Percentiles rank a stretch among this genome's conserved stretches.
Evolutionary conservation across 2,329 filamentous ascomycete species (phyloP).

Genomic region (Zymoseptoria pseudotritici): DNA sequence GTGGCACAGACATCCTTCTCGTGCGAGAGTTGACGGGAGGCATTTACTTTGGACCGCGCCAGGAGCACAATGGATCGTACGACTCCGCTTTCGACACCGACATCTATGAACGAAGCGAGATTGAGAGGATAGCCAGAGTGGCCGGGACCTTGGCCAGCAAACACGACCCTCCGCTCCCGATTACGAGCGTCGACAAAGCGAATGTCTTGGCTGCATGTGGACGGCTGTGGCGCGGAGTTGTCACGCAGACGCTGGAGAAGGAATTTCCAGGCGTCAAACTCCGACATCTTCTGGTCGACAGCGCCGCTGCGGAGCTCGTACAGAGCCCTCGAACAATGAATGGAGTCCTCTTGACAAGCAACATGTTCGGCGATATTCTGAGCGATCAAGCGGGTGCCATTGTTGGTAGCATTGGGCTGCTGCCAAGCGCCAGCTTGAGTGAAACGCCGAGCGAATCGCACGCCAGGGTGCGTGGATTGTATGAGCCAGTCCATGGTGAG

Average conservation of each 20-base stretch:
- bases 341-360: conserved; percentile 84
- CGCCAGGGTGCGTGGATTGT: conserved; percentile 78
- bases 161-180: conserved; percentile 25
- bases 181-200: conserved; percentile 88
- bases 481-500: conserved; percentile 80
- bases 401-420: conserved; percentile 75
- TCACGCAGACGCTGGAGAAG: conserved; percentile 71
- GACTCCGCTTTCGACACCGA: no score
- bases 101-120: no score
- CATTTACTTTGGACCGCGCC: no score
- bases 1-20: no score
- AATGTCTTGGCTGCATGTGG: conserved; percentile 79
- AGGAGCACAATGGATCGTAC: no score
- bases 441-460: conserved; percentile 77
- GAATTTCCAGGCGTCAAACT: conserved; percentile 82
- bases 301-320: conserved; percentile 89
- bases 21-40: no score
- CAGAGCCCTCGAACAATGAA: conserved; percentile 84
- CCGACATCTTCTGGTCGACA: conserved; percentile 86
- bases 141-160: no score
- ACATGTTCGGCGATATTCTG: conserved; percentile 92
- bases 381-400: conserved; percentile 91
- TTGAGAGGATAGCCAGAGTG: no score
- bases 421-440: conserved; percentile 79
- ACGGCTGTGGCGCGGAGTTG: conserved; percentile 78